These are phyloP conservation scores for Neospermospora avenae DNA, from an alignment of 2,329 filamentous ascomycete genomes.

Conservation along the genomic window DNA sequence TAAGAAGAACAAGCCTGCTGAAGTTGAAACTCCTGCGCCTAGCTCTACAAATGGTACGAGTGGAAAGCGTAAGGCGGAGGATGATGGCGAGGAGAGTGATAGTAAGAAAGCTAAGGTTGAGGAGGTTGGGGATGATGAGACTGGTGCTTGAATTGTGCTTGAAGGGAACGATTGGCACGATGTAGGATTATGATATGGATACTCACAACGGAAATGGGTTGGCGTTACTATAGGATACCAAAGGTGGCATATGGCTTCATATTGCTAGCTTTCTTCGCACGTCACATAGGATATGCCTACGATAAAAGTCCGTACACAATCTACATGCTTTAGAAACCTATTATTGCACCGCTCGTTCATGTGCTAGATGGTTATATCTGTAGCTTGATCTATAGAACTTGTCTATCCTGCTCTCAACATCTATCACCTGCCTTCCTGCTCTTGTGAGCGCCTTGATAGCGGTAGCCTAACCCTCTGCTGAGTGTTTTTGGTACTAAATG, in stretches of 20 bases:
- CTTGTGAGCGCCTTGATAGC: not conserved
- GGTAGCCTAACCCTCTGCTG: not conserved
- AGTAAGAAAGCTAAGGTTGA: slow-evolving; percentile 35
- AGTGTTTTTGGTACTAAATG: too few species aligned
- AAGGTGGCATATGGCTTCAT: slow-evolving; percentile 6
- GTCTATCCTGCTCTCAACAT: not conserved
- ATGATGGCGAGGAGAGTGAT: slow-evolving; percentile 17
- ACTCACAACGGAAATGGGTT: slow-evolving; percentile 4
- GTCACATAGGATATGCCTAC: not conserved
- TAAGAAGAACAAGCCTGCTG: slow-evolving; percentile 51
- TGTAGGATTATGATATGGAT: not conserved
- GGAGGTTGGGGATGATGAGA: slow-evolving; percentile 14
- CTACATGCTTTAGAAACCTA: not conserved
- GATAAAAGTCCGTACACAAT: not conserved
- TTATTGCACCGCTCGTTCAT: not conserved
- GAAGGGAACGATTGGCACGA: not conserved
- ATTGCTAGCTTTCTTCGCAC: slow-evolving; percentile 5
- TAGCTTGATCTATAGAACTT: not conserved
- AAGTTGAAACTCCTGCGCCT: slow-evolving; percentile 31
- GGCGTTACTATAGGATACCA: slow-evolving; percentile 16
- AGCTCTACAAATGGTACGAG: slow-evolving; percentile 38
- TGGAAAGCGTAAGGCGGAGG: slow-evolving; percentile 54
- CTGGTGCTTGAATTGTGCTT: not conserved
- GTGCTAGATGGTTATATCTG: not conserved
- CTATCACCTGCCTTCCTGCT: not conserved